Conservation (phyloP, 805 yeast species). For the Candida quercuum region DNA sequence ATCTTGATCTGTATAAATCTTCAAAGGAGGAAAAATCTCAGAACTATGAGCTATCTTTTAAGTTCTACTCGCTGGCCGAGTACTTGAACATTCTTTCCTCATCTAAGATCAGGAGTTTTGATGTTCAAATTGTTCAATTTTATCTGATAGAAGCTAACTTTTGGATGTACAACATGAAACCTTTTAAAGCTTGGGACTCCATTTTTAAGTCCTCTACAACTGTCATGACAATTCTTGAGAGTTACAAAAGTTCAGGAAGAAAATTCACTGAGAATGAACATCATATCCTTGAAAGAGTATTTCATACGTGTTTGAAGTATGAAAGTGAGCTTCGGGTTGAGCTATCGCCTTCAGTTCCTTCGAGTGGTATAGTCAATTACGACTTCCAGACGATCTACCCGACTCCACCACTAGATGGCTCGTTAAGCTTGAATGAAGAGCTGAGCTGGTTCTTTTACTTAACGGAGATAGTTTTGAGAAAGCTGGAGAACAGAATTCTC, state of each 20-base stretch:
- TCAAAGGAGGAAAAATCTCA: slow-evolving; percentile 11
- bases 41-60: slow-evolving; percentile 5
- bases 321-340: slow-evolving; percentile 23
- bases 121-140: slow-evolving; percentile 13
- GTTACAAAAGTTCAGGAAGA: slow-evolving; percentile 13
- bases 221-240: slow-evolving; percentile 17
- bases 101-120: slow-evolving; percentile 10
- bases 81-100: slow-evolving; percentile 9
- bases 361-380: slow-evolving; percentile 21
- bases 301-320: slow-evolving; percentile 20
- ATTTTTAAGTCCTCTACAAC: slow-evolving; percentile 16
- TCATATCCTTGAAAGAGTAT: slow-evolving; percentile 15
- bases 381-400: slow-evolving; percentile 21
- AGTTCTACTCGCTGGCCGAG: slow-evolving; percentile 9
- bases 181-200: slow-evolving; percentile 18
- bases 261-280: slow-evolving; percentile 15
- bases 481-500: slow-evolving; percentile 19
- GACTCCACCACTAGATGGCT: slow-evolving; percentile 16
- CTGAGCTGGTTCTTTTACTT: slow-evolving; percentile 21
- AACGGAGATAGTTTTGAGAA: slow-evolving; percentile 21
- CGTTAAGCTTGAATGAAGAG: slow-evolving; percentile 14
- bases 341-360: slow-evolving; percentile 20
- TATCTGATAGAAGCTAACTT: slow-evolving; percentile 13
- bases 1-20: slow-evolving; percentile 5
- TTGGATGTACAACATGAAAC: slow-evolving; percentile 22